Evolutionary conservation across 2,329 filamentous ascomycete species (phyloP).

Genomic region (Rutstroemia sp.): DNA sequence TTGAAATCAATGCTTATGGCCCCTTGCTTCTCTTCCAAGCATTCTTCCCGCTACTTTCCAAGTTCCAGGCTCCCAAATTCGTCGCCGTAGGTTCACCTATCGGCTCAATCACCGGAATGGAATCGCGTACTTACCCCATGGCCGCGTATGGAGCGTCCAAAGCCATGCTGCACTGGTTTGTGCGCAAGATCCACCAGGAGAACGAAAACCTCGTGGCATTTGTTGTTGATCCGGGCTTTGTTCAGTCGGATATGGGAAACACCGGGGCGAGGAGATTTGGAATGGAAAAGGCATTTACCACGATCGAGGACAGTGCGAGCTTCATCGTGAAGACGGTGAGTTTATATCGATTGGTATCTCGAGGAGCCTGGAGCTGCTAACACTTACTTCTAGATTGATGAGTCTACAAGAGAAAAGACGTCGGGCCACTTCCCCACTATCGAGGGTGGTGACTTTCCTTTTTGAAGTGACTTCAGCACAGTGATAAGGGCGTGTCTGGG

Average conservation of each 20-base stretch:
- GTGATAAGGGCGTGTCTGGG: too few species aligned
- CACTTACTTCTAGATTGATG: neutral
- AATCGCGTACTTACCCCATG: neutral
- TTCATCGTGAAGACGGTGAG: neutral
- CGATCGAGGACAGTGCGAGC: neutral
- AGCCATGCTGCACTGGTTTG: neutral
- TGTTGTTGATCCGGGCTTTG: neutral
- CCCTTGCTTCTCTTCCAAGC: neutral
- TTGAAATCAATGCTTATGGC: neutral
- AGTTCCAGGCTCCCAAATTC: neutral
- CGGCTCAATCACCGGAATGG: neutral
- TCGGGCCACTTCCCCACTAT: neutral
- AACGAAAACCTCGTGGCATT: neutral
- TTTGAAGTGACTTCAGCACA: neutral
- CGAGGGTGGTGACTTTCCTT: neutral
- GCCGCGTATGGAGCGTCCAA: neutral
- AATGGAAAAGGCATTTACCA: neutral
- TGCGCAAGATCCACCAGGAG: neutral
- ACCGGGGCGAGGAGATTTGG: neutral
- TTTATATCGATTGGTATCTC: neutral
- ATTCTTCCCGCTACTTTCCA: neutral
- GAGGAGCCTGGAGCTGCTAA: neutral
- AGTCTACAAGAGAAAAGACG: neutral
- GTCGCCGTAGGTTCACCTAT: neutral
- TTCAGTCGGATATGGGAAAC: neutral